phyloP scores from a whole-genome alignment of 225 moss, liverwort and hornwort genomes.

The Marchantia polymorpha region DNA sequence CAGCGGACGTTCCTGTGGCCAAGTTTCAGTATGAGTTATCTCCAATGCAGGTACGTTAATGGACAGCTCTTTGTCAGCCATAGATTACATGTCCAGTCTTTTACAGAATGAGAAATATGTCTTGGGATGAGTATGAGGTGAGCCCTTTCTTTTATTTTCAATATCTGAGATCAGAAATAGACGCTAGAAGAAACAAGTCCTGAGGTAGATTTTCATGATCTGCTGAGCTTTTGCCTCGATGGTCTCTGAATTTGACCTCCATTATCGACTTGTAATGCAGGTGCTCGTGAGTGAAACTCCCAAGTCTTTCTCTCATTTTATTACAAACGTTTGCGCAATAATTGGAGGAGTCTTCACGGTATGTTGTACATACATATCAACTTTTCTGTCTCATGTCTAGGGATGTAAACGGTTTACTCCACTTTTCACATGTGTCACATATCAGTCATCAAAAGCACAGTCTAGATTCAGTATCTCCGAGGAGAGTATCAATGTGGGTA shows the following conservation, averaged over 20 bases:
- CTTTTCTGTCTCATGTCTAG: neutral
- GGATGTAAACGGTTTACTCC: neutral
- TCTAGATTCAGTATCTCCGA: neutral
- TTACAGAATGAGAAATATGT: neutral
- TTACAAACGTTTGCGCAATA: constrained; percentile 71
- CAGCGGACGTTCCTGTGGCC: constrained; percentile 61
- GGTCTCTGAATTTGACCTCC: neutral
- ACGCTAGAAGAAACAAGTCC: neutral
- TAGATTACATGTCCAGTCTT: neutral
- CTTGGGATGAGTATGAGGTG: neutral
- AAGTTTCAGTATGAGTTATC: constrained; percentile 74
- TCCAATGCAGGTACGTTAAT: constrained; percentile 63
- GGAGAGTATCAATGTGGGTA: neutral
- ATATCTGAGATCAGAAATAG: neutral
- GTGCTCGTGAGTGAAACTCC: constrained; percentile 66
- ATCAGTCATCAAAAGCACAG: neutral
- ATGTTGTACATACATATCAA: neutral
- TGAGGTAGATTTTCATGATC: neutral
- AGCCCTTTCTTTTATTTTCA: neutral
- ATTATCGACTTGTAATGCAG: constrained; percentile 29
- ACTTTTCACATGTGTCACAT: neutral
- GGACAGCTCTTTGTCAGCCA: neutral
- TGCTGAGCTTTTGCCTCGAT: neutral
- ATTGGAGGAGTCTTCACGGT: constrained; percentile 89
- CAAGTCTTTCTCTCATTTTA: constrained; percentile 71